Evolutionary conservation across 2,329 filamentous ascomycete species (phyloP).

Genomic region (Venturiaceae sp.): DNA sequence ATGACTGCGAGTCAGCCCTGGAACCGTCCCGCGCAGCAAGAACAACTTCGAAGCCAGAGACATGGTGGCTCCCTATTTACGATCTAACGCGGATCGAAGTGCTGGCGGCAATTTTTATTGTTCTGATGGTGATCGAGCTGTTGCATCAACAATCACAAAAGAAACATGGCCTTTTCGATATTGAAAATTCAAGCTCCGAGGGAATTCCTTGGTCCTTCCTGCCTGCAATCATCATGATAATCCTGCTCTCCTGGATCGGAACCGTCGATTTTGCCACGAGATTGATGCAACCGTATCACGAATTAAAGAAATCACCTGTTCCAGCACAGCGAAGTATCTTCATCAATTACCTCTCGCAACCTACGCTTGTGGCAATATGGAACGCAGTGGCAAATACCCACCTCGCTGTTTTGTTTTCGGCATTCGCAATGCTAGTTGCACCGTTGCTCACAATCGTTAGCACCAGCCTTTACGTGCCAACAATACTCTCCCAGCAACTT

Average conservation of each 20-base stretch:
- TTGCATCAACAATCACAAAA: neutral
- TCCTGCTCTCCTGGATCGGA: neutral
- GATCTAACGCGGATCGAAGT: neutral
- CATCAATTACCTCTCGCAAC: conserved; percentile 1
- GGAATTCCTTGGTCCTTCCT: neutral
- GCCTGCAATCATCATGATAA: neutral
- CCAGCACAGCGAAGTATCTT: neutral
- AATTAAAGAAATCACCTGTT: neutral
- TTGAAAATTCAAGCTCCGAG: neutral
- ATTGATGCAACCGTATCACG: neutral
- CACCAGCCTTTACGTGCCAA: neutral
- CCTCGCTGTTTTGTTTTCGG: neutral
- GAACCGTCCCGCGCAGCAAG: neutral
- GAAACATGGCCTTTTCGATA: neutral
- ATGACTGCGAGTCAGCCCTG: neutral
- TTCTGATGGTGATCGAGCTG: neutral
- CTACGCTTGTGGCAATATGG: neutral
- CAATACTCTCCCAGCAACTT: neutral
- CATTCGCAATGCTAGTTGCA: neutral
- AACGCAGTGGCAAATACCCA: neutral
- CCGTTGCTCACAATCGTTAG: conserved; percentile 4
- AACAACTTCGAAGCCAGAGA: neutral
- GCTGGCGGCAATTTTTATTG: neutral
- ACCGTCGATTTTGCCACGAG: neutral
- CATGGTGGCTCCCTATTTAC: neutral